Evolutionary conservation across 2,329 filamentous ascomycete species (phyloP).

Genomic region (Penicillium concentricum): DNA sequence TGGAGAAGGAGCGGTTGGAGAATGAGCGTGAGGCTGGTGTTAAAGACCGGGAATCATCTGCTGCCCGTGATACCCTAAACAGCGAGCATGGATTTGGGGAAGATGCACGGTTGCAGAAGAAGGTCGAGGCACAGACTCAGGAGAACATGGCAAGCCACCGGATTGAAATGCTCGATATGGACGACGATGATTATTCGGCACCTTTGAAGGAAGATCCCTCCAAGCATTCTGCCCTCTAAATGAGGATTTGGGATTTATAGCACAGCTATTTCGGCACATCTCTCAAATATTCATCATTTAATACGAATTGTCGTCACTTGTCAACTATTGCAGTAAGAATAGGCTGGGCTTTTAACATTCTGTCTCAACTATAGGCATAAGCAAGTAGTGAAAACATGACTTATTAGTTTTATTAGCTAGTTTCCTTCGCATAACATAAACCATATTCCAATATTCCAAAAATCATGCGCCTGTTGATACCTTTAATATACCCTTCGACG

Average conservation of each 20-base stretch:
- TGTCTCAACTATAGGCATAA: neutral
- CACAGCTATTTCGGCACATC: no score
- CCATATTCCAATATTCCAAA: neutral
- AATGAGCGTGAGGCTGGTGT: conserved; percentile 33
- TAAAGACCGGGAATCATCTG: conserved; percentile 16
- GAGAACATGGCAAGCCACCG: conserved; percentile 25
- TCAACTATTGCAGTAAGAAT: neutral
- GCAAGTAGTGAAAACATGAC: neutral
- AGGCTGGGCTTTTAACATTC: neutral
- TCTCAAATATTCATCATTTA: neutral
- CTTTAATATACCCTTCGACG: neutral
- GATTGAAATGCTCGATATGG: conserved; percentile 23
- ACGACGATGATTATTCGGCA: conserved; percentile 20
- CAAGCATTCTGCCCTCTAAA: conserved; percentile 19
- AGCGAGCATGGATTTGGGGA: conserved; percentile 25
- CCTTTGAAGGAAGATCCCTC: conserved; percentile 17
- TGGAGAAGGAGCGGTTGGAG: conserved; percentile 36
- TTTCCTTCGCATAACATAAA: neutral
- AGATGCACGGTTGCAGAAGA: conserved; percentile 27
- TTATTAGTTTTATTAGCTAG: neutral
- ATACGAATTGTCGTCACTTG: neutral
- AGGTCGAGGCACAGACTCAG: conserved; percentile 32
- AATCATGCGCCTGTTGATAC: neutral
- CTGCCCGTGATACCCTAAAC: conserved; percentile 19
- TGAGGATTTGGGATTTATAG: neutral